These are phyloP conservation scores for Baorangia bicolor DNA, from an alignment of 768 basidiomycete genomes.

Conservation along the genomic window DNA sequence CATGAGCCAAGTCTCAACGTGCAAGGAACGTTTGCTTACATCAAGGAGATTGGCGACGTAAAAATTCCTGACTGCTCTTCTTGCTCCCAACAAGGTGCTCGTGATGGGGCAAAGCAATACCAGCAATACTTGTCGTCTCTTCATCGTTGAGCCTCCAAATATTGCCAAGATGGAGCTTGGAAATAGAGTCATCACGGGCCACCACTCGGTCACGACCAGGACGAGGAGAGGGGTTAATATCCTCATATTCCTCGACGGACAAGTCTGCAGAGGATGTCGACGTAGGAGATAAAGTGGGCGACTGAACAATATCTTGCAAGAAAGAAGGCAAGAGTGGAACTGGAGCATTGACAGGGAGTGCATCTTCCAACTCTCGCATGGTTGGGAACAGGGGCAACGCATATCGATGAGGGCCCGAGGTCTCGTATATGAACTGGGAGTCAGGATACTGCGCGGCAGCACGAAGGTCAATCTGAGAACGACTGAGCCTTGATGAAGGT, in stretches of 20 bases:
- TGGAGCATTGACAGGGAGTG: slow-evolving; percentile 34
- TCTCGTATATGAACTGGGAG: slow-evolving; percentile 68
- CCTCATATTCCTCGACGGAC: slow-evolving; percentile 57
- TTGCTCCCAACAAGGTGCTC: slow-evolving; percentile 40
- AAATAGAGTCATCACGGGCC: slow-evolving; percentile 27
- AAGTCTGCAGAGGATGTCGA: slow-evolving; percentile 67
- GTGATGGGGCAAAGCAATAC: slow-evolving; percentile 47
- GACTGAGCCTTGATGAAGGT: slow-evolving; percentile 39
- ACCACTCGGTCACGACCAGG: slow-evolving; percentile 28
- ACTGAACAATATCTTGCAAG: slow-evolving; percentile 70
- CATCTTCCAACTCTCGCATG: slow-evolving; percentile 24
- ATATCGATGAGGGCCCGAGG: slow-evolving; percentile 44
- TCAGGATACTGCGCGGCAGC: slow-evolving; percentile 44
- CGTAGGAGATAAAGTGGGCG: slow-evolving; percentile 62
- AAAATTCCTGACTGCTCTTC: slow-evolving; percentile 40
- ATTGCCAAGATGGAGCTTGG: slow-evolving; percentile 40
- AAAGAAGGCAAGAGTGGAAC: slow-evolving; percentile 72
- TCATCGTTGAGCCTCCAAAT: slow-evolving; percentile 77
- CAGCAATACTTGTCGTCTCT: slow-evolving; percentile 56
- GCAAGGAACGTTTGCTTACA: slow-evolving; percentile 7
- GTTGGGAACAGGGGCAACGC: slow-evolving; percentile 40
- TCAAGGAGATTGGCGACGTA: slow-evolving; percentile 30
- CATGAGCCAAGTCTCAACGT: neutral
- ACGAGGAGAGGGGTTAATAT: slow-evolving; percentile 31
- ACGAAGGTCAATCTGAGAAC: slow-evolving; percentile 45